Conservation (phyloP, 202 grass and related monocot genomes). For the Dendrocalamus latiflorus region DNA sequence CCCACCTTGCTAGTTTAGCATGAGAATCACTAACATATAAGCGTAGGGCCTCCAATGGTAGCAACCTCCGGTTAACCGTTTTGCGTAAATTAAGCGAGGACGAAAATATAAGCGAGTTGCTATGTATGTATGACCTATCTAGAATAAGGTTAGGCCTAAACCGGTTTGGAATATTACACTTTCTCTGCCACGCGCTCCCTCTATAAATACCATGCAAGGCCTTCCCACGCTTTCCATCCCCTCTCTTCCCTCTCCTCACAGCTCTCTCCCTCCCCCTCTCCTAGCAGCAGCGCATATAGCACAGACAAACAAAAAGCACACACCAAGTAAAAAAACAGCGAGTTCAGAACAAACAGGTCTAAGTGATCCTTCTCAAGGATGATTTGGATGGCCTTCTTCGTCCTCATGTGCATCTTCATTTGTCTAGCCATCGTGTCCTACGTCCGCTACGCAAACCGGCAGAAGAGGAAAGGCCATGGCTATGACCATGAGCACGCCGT, state of each 20-base stretch:
- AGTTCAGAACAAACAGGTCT: conserved; percentile 10
- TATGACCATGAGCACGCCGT: background rate
- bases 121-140: no score
- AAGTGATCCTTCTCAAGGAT: conserved; percentile 21
- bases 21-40: no score
- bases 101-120: no score
- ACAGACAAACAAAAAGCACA: background rate
- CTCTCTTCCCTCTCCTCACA: conserved; percentile 22
- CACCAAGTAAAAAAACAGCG: background rate
- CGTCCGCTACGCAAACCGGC: conserved; percentile 5
- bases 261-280: background rate
- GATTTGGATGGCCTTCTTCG: conserved; percentile 40
- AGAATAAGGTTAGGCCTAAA: no score
- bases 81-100: no score
- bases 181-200: background rate
- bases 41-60: no score
- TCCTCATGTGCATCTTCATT: conserved; percentile 29
- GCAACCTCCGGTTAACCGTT: no score
- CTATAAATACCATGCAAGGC: conserved; percentile 56
- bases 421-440: conserved; percentile 9
- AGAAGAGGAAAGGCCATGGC: background rate
- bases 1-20: no score
- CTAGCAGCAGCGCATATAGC: background rate
- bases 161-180: no score
- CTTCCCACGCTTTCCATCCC: conserved; percentile 16